These are phyloP conservation scores for Fomitopsis pulvina DNA, from an alignment of 768 basidiomycete genomes.

Conservation along the genomic window DNA sequence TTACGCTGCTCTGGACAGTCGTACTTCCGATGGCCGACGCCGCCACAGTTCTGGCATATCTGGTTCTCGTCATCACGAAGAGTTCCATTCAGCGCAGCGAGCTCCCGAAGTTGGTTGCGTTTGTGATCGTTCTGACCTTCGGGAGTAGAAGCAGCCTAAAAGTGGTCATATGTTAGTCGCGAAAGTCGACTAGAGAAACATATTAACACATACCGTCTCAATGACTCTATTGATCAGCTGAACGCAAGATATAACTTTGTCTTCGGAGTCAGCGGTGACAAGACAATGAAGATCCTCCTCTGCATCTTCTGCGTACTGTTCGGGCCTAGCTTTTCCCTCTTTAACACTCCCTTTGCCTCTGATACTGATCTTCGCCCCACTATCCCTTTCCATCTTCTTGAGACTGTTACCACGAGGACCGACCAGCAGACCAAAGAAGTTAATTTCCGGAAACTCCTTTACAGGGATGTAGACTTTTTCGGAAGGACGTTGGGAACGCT, in stretches of 20 bases:
- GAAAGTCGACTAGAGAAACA: not conserved
- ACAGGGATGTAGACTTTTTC: slow-evolving; percentile 99
- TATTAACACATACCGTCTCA: slow-evolving; percentile 69
- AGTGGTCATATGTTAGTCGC: slow-evolving; percentile 5
- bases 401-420: slow-evolving; percentile 98
- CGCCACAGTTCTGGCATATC: slow-evolving; percentile 95
- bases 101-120: slow-evolving; percentile 95
- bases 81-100: slow-evolving; percentile 96
- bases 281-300: slow-evolving; percentile 99
- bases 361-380: slow-evolving; percentile 97
- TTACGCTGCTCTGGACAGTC: slow-evolving; percentile 98
- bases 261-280: slow-evolving; percentile 86
- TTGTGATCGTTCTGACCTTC: slow-evolving; percentile 99
- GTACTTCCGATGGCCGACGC: slow-evolving; percentile 94
- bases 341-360: slow-evolving; percentile 98
- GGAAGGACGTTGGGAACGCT: slow-evolving; percentile 86
- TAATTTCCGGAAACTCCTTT: slow-evolving; percentile 99
- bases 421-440: slow-evolving; percentile 97
- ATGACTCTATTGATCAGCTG: slow-evolving; percentile 96
- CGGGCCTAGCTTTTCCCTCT: slow-evolving; percentile 94
- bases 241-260: slow-evolving; percentile 88
- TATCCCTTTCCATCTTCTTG: slow-evolving; percentile 99
- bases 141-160: slow-evolving; percentile 95
- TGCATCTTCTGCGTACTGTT: slow-evolving; percentile 92
- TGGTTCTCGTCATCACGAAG: slow-evolving; percentile 99